Conservation (phyloP, 2,329 filamentous ascomycete genomes). For the Chaetomiaceae sp. region DNA sequence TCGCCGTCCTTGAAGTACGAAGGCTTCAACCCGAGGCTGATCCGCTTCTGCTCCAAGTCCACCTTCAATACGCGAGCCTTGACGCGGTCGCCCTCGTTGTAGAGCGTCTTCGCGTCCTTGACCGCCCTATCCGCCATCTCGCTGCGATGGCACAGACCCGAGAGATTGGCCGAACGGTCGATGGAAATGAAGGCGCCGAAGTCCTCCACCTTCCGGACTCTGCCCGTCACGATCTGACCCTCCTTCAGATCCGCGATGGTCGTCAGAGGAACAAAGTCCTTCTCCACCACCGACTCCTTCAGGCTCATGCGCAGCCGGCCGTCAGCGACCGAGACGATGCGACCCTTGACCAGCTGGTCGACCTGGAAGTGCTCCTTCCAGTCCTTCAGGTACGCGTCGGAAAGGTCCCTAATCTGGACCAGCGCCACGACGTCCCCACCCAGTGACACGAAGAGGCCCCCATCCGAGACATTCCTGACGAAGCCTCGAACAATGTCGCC, state of each 20-base stretch:
- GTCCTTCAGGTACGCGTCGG: constrained; percentile 86
- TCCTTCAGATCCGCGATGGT: constrained; percentile 69
- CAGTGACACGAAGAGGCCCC: constrained; percentile 79
- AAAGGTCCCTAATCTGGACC: constrained; percentile 81
- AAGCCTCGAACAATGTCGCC: constrained; percentile 86
- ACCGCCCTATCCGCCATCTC: constrained; percentile 84
- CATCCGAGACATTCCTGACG: constrained; percentile 81
- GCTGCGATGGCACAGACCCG: constrained; percentile 85
- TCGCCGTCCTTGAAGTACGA: constrained; percentile 70
- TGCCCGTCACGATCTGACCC: constrained; percentile 81
- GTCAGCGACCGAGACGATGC: constrained; percentile 62
- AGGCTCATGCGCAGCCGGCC: constrained; percentile 79
- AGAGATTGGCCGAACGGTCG: constrained; percentile 80
- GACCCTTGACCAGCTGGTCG: constrained; percentile 85
- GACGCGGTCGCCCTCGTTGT: constrained; percentile 84
- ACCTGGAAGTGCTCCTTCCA: constrained; percentile 88
- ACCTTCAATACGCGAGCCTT: constrained; percentile 84
- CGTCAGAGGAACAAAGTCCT: constrained; percentile 67
- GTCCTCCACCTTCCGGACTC: constrained; percentile 86
- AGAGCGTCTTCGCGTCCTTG: constrained; percentile 80
- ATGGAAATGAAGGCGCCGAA: constrained; percentile 93
- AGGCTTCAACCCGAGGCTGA: constrained; percentile 88
- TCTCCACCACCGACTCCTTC: constrained; percentile 77
- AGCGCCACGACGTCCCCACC: constrained; percentile 76
- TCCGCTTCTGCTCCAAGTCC: constrained; percentile 65